Base-by-base conservation (phyloP, 345 rosid species). In the Citrus cavaleriei region DNA sequence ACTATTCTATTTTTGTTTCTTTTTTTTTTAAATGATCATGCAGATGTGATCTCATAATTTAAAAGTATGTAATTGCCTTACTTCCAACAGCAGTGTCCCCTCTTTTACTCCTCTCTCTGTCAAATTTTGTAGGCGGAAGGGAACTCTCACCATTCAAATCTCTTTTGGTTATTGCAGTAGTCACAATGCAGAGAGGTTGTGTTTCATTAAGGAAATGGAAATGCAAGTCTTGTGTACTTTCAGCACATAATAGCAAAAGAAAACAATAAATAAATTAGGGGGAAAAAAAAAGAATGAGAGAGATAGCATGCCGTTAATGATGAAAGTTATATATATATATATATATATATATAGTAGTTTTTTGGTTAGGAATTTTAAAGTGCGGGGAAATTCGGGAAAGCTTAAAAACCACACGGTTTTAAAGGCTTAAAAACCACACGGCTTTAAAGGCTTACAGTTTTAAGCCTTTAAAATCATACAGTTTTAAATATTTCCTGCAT, bases 371-470 rank as follows among this genome's bases (percentile, higher is more conserved):
- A 30, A 30, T 30, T 30, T 30, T 30, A 30, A 30, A 30, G 3
- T 3, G 3, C 3, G 4, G 4, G 0, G 3, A 30, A 30, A 2
- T 30, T 0, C 0, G 0, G 0, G 3, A 30, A 30, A 30, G 0
- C 0, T 30, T 30, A 0, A 30, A 30, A 30, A 30, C 3, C 0
- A 30, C 3, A 2, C 30, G 0, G 3, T 30, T 30, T 30, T 30
- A 30, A 30, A 30, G 0, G 0, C 30, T 30, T 30, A 30, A 30
- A 30, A 30, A 30, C 0, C 3, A 30, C 0, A 2, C 30, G 3
- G 0, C 0, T 30, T 30, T 30, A 30, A 30, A 2, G 32, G 0
- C 32, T 30, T 30, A 28, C 2, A 2, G 28, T 28, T 28, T 28
- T 28, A 28, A 28, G 2, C 0, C 0, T 28, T 28, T 28, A 28